These are phyloP conservation scores for Penicillium desertorum DNA, from an alignment of 495 filamentous ascomycete genomes.

Conservation along the genomic window DNA sequence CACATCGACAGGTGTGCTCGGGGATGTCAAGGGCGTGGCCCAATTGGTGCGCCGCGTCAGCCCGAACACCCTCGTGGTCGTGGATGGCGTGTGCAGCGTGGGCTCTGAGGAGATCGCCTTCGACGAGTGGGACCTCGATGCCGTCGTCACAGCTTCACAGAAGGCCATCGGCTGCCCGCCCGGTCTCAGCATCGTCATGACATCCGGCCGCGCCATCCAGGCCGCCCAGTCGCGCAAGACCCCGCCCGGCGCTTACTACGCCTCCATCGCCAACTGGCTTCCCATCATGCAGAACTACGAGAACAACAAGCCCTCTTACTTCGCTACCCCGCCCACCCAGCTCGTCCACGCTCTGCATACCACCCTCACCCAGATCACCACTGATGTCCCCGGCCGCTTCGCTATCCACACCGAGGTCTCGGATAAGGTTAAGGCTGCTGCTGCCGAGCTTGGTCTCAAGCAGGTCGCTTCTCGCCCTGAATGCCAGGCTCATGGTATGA, in stretches of 20 bases:
- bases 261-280: conserved; percentile 93
- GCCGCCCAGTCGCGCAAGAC: conserved; percentile 74
- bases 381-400: conserved; percentile 71
- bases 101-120: conserved; percentile 94
- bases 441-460: conserved; percentile 76
- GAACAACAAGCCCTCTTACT: conserved; percentile 94
- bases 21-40: conserved; percentile 79
- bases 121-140: conserved; percentile 91
- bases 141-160: conserved; percentile 89
- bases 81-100: conserved; percentile 96
- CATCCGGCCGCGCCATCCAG: conserved; percentile 84
- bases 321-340: conserved; percentile 93
- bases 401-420: conserved; percentile 72
- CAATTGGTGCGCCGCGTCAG: conserved; percentile 81
- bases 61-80: conserved; percentile 84
- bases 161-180: conserved; percentile 96
- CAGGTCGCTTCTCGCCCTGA: conserved; percentile 82
- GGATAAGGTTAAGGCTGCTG: conserved; percentile 76
- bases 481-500: conserved; percentile 96
- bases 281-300: conserved; percentile 99
- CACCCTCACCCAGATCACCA: conserved; percentile 81
- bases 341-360: conserved; percentile 93
- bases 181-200: conserved; percentile 89
- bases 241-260: conserved; percentile 83
- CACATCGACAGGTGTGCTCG: conserved; percentile 92